Conservation (phyloP, 2,329 filamentous ascomycete genomes). For the Fusarium praegraminearum region DNA sequence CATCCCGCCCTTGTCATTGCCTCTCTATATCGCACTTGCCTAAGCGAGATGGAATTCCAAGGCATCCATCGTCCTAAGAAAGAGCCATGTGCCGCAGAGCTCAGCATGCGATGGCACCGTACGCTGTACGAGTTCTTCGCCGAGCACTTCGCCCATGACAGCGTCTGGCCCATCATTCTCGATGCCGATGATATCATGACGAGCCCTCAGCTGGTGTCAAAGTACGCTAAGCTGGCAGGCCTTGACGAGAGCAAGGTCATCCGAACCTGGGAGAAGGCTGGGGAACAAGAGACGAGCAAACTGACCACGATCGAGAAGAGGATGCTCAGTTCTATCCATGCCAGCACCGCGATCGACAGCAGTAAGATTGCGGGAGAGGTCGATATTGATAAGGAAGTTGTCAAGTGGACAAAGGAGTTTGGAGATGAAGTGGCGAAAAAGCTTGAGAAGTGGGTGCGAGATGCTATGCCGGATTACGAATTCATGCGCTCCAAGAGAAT, state of each 20-base stretch:
- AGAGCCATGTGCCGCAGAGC: slow-evolving; percentile 14
- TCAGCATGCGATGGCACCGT: slow-evolving; percentile 32
- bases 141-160: slow-evolving; percentile 16
- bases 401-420: slow-evolving; percentile 39
- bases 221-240: slow-evolving; percentile 28
- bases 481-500: slow-evolving; percentile 33
- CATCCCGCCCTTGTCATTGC: slow-evolving; percentile 32
- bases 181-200: slow-evolving; percentile 41
- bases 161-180: slow-evolving; percentile 36
- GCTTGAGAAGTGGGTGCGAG: slow-evolving; percentile 35
- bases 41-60: background rate
- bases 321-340: slow-evolving; percentile 37
- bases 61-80: slow-evolving; percentile 2
- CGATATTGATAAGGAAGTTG: slow-evolving; percentile 27
- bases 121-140: slow-evolving; percentile 34
- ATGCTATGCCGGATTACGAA: slow-evolving; percentile 32
- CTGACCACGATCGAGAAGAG: slow-evolving; percentile 7
- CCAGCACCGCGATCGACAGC: slow-evolving; percentile 16
- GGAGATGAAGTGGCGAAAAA: slow-evolving; percentile 22
- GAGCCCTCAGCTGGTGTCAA: slow-evolving; percentile 19
- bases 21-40: slow-evolving; percentile 34
- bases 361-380: slow-evolving; percentile 33
- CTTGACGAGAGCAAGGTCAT: slow-evolving; percentile 28
- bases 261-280: slow-evolving; percentile 24
- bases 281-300: background rate